These are phyloP conservation scores for Tylopilus cervinicoccineus DNA, from an alignment of 768 basidiomycete species.

Conservation along the genomic window DNA sequence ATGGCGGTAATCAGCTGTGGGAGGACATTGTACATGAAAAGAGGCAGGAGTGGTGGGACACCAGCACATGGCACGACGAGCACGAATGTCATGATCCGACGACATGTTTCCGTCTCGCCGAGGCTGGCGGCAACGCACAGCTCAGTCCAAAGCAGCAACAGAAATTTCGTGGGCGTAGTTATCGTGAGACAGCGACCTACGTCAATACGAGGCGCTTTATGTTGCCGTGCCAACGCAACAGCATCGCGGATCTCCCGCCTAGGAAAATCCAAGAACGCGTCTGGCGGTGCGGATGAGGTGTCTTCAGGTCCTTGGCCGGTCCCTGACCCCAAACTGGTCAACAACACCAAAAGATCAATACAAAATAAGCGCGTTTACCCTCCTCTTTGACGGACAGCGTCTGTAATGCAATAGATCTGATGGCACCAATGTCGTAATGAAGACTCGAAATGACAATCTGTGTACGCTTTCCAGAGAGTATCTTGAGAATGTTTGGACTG, in stretches of 20 bases:
- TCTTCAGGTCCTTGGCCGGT: conserved; percentile 17
- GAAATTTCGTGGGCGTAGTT: conserved; percentile 55
- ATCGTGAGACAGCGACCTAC: conserved; percentile 62
- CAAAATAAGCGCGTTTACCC: conserved; percentile 29
- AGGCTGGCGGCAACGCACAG: conserved; percentile 48
- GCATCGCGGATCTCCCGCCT: conserved; percentile 54
- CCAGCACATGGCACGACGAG: conserved; percentile 57
- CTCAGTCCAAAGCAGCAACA: conserved; percentile 67
- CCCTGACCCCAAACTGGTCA: conserved; percentile 6
- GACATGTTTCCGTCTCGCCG: conserved; percentile 58
- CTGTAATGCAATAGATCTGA: conserved; percentile 37
- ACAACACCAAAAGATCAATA: neutral
- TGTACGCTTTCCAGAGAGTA: conserved; percentile 37
- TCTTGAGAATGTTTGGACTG: conserved; percentile 49
- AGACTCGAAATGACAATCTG: conserved; percentile 30
- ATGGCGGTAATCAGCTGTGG: conserved; percentile 53
- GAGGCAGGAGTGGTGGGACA: conserved; percentile 63
- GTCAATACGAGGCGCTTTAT: conserved; percentile 63
- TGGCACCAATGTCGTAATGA: conserved; percentile 35
- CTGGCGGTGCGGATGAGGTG: conserved; percentile 22
- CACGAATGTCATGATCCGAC: conserved; percentile 64
- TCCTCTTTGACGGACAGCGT: conserved; percentile 35
- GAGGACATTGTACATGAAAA: conserved; percentile 66
- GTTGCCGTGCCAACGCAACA: conserved; percentile 52
- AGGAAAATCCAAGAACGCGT: conserved; percentile 50